Evolutionary conservation across 1,139 yeast genomes (phyloP).

Genomic region (Saccharomycopsis phalli): DNA sequence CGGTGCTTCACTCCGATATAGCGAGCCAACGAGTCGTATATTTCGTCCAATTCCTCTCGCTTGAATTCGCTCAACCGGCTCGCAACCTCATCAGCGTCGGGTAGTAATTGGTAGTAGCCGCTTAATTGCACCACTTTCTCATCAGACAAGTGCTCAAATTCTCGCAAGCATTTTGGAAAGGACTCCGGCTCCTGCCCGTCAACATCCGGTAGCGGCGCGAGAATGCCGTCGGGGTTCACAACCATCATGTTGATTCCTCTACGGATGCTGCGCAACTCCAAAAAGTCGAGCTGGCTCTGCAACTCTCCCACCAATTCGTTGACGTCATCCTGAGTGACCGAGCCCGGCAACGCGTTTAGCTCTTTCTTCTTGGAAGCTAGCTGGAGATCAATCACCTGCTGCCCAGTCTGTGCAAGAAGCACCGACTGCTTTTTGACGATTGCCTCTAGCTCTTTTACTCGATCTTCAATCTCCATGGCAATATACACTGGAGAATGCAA

Average conservation of each 20-base stretch:
- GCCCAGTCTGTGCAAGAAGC: conserved; percentile 59
- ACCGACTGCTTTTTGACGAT: conserved; percentile 41
- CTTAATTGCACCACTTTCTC: conserved; percentile 22
- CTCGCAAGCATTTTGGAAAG: conserved; percentile 55
- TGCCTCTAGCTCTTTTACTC: conserved; percentile 39
- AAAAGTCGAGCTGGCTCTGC: conserved; percentile 71
- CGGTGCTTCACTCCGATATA: conserved; percentile 56
- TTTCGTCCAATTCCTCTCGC: conserved; percentile 38
- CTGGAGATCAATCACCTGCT: conserved; percentile 63
- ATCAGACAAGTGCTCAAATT: conserved; percentile 34
- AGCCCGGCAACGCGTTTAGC: conserved; percentile 25
- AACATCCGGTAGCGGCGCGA: conserved; percentile 53
- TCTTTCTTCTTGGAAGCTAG: conserved; percentile 35
- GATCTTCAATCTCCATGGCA: no score
- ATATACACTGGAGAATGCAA: no score
- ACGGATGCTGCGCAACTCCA: conserved; percentile 58
- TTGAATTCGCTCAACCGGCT: conserved; percentile 29
- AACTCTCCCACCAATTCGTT: conserved; percentile 81
- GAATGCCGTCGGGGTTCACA: conserved; percentile 30
- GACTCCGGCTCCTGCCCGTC: conserved; percentile 64
- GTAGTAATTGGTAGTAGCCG: conserved; percentile 17
- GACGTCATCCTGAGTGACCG: conserved; percentile 71
- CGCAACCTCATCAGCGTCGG: conserved; percentile 29
- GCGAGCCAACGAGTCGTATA: conserved; percentile 58
- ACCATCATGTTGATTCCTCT: conserved; percentile 46